These are phyloP conservation scores for Exophiala oligosperma DNA, from an alignment of 2,329 filamentous ascomycete genomes.

Conservation along the genomic window DNA sequence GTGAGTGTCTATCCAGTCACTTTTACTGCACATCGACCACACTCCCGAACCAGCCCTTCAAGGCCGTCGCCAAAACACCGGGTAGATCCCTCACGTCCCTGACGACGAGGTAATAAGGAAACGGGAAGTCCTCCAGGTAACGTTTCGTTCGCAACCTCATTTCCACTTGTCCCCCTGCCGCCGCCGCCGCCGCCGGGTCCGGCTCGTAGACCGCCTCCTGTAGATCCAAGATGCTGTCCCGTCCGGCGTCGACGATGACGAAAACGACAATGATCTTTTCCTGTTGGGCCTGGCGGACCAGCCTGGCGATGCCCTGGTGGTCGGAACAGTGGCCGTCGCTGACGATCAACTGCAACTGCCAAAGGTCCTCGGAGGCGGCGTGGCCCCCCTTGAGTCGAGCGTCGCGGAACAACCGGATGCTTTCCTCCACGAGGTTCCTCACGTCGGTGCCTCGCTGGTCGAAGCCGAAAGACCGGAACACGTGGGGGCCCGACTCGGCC, in stretches of 20 bases:
- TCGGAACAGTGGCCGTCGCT: conserved; percentile 92
- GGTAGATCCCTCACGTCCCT: conserved; percentile 89
- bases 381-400: conserved; percentile 61
- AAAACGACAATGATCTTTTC: conserved; percentile 98
- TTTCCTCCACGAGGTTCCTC: conserved; percentile 70
- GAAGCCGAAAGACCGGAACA: conserved; percentile 84
- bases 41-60: conserved; percentile 94
- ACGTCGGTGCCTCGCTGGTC: conserved; percentile 85
- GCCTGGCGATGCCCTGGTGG: conserved; percentile 76
- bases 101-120: conserved; percentile 95
- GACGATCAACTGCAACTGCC: conserved; percentile 92
- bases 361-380: conserved; percentile 66
- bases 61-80: conserved; percentile 76
- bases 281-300: conserved; percentile 85
- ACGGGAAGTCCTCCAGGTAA: conserved; percentile 94
- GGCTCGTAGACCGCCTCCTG: conserved; percentile 81
- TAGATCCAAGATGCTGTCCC: conserved; percentile 72
- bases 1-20: no score
- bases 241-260: conserved; percentile 78
- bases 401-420: conserved; percentile 76
- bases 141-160: conserved; percentile 75
- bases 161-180: conserved; percentile 35
- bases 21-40: conserved; percentile 45
- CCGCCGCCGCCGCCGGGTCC: conserved; percentile 51
- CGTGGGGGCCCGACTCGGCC: conserved; percentile 75